Evolutionary conservation across 805 yeast species (phyloP).

Genomic region (Metschnikowia lochheadii): DNA sequence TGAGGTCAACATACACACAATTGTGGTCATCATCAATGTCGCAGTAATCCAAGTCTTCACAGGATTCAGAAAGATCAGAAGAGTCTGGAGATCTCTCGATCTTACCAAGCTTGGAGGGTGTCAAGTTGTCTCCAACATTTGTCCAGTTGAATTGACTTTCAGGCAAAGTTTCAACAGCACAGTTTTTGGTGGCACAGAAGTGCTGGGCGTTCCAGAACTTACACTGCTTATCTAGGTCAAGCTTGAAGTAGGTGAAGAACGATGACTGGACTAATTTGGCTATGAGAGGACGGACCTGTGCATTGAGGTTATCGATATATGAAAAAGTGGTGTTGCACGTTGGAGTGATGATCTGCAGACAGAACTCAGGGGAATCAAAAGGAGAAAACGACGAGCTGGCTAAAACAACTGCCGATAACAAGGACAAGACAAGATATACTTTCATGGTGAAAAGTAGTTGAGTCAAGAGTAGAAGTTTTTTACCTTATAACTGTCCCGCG

Average conservation of each 20-base stretch:
- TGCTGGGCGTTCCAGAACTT: conserved; percentile 83
- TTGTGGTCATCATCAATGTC: conserved; percentile 62
- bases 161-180: conserved; percentile 75
- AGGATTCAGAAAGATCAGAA: conserved; percentile 17
- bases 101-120: conserved; percentile 64
- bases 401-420: conserved; percentile 5
- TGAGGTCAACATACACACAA: conserved; percentile 79
- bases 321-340: conserved; percentile 44
- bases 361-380: conserved; percentile 41
- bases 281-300: conserved; percentile 45
- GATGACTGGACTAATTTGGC: conserved; percentile 60
- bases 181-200: conserved; percentile 79
- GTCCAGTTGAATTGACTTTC: conserved; percentile 68
- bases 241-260: conserved; percentile 82
- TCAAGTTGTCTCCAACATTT: conserved; percentile 59
- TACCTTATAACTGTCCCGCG: not conserved
- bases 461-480: not conserved
- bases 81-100: conserved; percentile 23
- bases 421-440: conserved; percentile 3
- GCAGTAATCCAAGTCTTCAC: conserved; percentile 61
- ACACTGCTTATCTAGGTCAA: conserved; percentile 78
- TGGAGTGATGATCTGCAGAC: conserved; percentile 42
- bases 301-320: conserved; percentile 38
- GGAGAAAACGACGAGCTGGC: conserved; percentile 23
- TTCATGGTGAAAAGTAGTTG: conserved; percentile 3